phyloP scores from a whole-genome alignment of 2,329 filamentous ascomycete genomes.

The Rugonectria rugulosa region DNA sequence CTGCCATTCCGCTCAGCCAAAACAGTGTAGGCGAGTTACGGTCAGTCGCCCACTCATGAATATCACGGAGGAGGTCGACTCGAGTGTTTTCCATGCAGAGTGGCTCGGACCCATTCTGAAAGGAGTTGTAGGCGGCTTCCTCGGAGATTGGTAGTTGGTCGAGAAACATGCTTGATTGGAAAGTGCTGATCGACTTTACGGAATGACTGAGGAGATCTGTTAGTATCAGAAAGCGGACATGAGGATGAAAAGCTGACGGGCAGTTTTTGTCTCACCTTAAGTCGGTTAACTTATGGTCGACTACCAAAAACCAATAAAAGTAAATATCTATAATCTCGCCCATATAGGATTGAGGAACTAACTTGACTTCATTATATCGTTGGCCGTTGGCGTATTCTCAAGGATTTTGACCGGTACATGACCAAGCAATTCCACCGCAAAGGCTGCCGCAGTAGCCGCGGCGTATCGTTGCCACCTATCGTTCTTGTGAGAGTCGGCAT shows the following conservation, averaged over 20 bases:
- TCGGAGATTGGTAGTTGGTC: constrained; percentile 23
- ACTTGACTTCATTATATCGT: neutral
- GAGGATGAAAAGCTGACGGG: too few relatives aligned
- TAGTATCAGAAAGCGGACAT: too few relatives aligned
- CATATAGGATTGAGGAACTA: neutral
- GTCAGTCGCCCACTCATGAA: constrained; percentile 40
- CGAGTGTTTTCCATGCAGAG: constrained; percentile 42
- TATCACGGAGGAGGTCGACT: constrained; percentile 40
- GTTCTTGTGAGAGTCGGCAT: constrained; percentile 44
- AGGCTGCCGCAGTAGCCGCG: constrained; percentile 40
- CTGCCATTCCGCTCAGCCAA: constrained; percentile 49
- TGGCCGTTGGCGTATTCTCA: neutral
- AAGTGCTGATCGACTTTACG: too few relatives aligned
- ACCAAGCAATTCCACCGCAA: constrained; percentile 36
- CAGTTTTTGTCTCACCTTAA: too few relatives aligned
- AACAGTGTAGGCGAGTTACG: constrained; percentile 38
- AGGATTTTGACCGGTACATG: constrained; percentile 12
- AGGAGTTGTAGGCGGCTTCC: constrained; percentile 43
- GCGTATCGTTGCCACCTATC: constrained; percentile 42
- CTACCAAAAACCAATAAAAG: too few relatives aligned
- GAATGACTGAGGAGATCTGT: too few relatives aligned
- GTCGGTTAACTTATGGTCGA: too few relatives aligned
- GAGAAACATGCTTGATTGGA: constrained; percentile 22
- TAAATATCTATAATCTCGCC: neutral
- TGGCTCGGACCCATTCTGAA: constrained; percentile 40